Evolutionary conservation across 2,329 filamentous ascomycete species (phyloP).

Genomic region (Remersonia thermophila): DNA sequence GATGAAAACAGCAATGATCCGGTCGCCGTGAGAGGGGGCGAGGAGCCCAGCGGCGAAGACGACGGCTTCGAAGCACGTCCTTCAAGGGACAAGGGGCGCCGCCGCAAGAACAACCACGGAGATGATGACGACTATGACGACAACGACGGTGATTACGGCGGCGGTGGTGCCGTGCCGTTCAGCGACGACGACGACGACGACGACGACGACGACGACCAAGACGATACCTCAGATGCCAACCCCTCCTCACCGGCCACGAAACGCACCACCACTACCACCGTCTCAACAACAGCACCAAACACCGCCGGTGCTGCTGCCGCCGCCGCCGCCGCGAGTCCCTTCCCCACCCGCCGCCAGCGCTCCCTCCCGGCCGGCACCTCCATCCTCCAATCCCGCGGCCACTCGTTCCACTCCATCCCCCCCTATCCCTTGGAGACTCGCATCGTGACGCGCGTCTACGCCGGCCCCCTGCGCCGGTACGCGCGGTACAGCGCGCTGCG

Average conservation of each 20-base stretch:
- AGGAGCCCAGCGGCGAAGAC: constrained; percentile 10
- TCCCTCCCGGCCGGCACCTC: constrained; percentile 15
- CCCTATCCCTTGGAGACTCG: constrained; percentile 21
- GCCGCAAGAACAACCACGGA: no score
- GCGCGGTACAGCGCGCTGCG: constrained; percentile 24
- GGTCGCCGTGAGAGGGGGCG: background rate
- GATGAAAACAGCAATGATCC: constrained; percentile 12
- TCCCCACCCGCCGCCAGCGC: constrained; percentile 10
- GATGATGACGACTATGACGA: no score
- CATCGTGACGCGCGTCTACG: constrained; percentile 24
- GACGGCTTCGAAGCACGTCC: constrained; percentile 10
- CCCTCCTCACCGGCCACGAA: no score
- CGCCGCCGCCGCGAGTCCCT: background rate
- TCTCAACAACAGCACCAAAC: no score
- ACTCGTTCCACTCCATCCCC: constrained; percentile 23
- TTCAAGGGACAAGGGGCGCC: no score
- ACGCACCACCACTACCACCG: no score
- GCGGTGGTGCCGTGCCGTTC: no score
- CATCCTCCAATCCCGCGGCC: constrained; percentile 13
- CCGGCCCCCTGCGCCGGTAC: constrained; percentile 26
- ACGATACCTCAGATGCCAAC: constrained; percentile 9
- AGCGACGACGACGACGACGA: constrained; percentile 13
- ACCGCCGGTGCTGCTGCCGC: no score
- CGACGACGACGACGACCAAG: constrained; percentile 11
- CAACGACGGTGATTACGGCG: constrained; percentile 6